Base-by-base conservation (phyloP, 2,329 filamentous ascomycete genomes). In the Neofusicoccum sp. region DNA sequence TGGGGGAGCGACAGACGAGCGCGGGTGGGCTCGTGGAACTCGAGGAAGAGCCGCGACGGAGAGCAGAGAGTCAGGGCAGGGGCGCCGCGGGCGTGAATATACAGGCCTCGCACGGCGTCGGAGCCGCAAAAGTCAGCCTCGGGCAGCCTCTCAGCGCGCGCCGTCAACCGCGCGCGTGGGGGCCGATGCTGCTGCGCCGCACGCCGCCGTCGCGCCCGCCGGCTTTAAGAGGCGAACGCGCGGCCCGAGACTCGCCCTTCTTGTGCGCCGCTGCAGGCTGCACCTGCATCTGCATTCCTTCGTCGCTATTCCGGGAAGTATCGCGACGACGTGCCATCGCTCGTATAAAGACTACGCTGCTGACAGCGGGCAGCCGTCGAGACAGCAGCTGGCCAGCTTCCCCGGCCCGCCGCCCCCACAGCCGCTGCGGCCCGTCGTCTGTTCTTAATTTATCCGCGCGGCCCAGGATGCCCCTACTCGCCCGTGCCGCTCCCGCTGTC, bases 81-180 rank as follows among this genome's bases (percentile, higher is more conserved):
- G 12, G 34, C 7, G 14, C 6, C 14, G 33, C 49, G 34, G 2
- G 50, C 22, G 50, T 56, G 34, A 16, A 54, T 54, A 54, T 41
- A 54, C n/a, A 22, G 37, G 6, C n/a, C 33, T 37, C 28, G n/a
- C 45, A 33, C 41, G 48, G 48, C 31, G 48, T 7, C 6, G 36
- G 50, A 56, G 50, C 50, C 50, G 41, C 50, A 56, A 43, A 31
- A 36, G 6, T 56, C 16, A 14, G 50, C 36, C 50, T 56, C 22
- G 50, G 12, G n/a, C 47, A 22, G 29, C 52, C 52, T 34, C 29
- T 56, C 52, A 56, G 22, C 4, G 28, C 28, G 39, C 37, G 39
- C 39, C 12, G 37, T 33, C 28, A 56, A 56, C 37, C 52, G 52
- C 52, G 52, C 37, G 12, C 39, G 37, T 44, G 52, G 37, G 52